These are phyloP conservation scores for Tolypocladium pustulatum DNA, from an alignment of 2,329 filamentous ascomycete genomes.

Conservation along the genomic window DNA sequence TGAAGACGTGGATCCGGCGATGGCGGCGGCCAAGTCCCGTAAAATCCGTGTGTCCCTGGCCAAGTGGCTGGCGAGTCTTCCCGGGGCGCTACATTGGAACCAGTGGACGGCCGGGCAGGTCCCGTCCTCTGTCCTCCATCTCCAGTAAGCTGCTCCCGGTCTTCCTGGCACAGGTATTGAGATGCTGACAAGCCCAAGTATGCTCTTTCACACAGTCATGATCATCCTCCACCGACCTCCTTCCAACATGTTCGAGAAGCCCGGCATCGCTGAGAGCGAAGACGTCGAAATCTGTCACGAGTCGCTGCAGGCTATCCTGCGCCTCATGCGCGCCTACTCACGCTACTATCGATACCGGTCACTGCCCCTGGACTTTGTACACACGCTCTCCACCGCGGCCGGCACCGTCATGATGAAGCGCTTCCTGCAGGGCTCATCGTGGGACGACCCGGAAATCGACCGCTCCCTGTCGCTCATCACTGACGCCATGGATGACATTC, in stretches of 20 bases:
- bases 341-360: constrained; percentile 31
- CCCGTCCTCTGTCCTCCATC: constrained; percentile 33
- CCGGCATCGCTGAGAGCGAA: constrained; percentile 27
- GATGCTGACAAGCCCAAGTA: constrained; percentile 16
- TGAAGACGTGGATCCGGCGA: constrained; percentile 26
- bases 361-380: constrained; percentile 36
- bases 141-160: constrained; percentile 24
- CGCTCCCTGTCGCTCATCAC: constrained; percentile 36
- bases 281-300: constrained; percentile 40
- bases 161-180: not conserved
- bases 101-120: constrained; percentile 38
- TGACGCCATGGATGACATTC: constrained; percentile 40
- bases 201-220: constrained; percentile 40
- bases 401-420: constrained; percentile 36
- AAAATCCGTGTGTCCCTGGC: constrained; percentile 35
- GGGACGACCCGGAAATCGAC: constrained; percentile 35
- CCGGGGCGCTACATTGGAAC: constrained; percentile 38
- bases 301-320: constrained; percentile 33
- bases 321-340: constrained; percentile 31
- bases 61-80: constrained; percentile 34
- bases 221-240: constrained; percentile 40
- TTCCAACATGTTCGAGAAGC: constrained; percentile 28
- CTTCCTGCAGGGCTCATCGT: constrained; percentile 26
- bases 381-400: constrained; percentile 36
- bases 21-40: constrained; percentile 29